Conservation (phyloP, 2,329 filamentous ascomycete genomes). For the Davidsoniella neocaledoniae region DNA sequence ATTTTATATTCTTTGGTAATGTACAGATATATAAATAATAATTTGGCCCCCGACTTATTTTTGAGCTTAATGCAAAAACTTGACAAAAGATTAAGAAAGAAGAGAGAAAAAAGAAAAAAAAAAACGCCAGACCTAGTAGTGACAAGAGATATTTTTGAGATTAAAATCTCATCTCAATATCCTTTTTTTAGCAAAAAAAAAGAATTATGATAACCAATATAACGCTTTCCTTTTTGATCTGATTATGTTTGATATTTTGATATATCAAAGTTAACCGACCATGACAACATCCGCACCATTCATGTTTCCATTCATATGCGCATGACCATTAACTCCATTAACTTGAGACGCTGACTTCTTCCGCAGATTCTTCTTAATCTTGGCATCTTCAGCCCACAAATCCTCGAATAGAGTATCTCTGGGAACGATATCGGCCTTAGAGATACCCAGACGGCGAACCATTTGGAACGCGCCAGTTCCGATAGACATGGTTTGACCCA, state of each 20-base stretch:
- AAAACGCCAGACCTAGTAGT: neutral
- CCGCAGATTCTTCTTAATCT: conserved; percentile 5
- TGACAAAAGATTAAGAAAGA: neutral
- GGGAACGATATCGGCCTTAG: conserved; percentile 36
- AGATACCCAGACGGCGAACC: conserved; percentile 57
- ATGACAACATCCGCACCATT: conserved; percentile 9
- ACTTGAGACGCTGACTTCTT: neutral
- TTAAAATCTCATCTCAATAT: neutral
- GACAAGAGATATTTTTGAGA: neutral
- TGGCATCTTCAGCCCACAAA: conserved; percentile 27
- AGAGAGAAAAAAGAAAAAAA: neutral
- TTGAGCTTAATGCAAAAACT: neutral
- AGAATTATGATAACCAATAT: no score
- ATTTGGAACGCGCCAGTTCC: conserved; percentile 90
- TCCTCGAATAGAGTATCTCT: conserved; percentile 58
- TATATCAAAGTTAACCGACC: neutral
- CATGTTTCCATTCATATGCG: neutral
- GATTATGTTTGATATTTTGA: no score
- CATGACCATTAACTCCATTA: conserved; percentile 1
- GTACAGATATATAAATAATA: no score
- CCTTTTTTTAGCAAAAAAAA: no score
- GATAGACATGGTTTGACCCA: conserved; percentile 85
- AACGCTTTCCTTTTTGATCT: no score
- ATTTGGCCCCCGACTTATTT: no score
- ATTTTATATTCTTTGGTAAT: no score